These are phyloP conservation scores for Ascomycota sp. DNA, from an alignment of 2,329 filamentous ascomycete genomes.

Conservation along the genomic window DNA sequence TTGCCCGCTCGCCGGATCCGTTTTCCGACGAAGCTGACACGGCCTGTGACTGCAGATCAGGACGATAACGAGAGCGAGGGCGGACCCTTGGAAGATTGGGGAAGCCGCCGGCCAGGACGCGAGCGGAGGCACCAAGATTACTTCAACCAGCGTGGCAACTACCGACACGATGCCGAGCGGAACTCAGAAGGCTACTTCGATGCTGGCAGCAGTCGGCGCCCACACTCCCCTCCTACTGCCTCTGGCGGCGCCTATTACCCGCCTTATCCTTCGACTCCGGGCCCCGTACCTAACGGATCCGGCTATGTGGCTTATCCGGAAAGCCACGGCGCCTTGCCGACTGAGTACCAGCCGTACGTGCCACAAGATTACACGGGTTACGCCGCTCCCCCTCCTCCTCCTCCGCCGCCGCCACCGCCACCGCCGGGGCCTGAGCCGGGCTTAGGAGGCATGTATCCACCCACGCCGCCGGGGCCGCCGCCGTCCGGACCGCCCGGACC, in stretches of 20 bases:
- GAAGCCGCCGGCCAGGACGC: conserved; percentile 2
- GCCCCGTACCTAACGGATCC: conserved; percentile 3
- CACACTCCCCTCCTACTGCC: conserved; percentile 25
- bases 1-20: conserved; percentile 1
- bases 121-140: background rate
- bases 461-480: conserved; percentile 10
- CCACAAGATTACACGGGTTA: conserved; percentile 21
- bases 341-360: conserved; percentile 18
- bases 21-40: no score
- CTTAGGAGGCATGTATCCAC: conserved; percentile 4
- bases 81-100: no score
- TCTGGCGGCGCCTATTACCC: conserved; percentile 29
- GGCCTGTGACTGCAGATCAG: background rate
- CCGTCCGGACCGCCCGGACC: conserved; percentile 10
- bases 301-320: conserved; percentile 7
- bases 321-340: conserved; percentile 8
- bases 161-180: conserved; percentile 13
- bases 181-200: conserved; percentile 14
- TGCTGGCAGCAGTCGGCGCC: conserved; percentile 11
- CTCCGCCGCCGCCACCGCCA: conserved; percentile 16
- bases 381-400: conserved; percentile 15
- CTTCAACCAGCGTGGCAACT: no score
- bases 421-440: conserved; percentile 4
- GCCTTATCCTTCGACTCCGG: conserved; percentile 15
- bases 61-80: no score